Base-by-base conservation (phyloP, 768 basidiomycete species). In the Glaciozyma antarctica region DNA sequence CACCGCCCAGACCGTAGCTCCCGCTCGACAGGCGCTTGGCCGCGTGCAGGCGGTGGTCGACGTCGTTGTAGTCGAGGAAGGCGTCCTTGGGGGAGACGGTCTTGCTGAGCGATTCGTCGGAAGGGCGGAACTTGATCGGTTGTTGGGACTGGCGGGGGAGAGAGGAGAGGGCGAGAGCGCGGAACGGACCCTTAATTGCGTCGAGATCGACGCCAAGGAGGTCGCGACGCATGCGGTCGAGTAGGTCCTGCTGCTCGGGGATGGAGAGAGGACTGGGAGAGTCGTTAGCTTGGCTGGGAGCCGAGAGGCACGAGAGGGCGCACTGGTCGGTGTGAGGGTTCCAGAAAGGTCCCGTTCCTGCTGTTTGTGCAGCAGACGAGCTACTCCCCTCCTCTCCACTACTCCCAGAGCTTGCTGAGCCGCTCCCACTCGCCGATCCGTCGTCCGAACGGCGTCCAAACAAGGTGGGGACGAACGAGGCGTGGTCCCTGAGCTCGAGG, bases 81-180 rank as follows among this genome's bases (percentile, higher is more conserved):
- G 68, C 68, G 32, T 70, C 68, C 30, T 70, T 59, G 34, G 68
- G 68, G 10, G 55, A 58, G 56, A 70, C 62, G 32, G 68, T 70
- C 5, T 57, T 63, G 21, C 64, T 57, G 13, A 60, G 38, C 26
- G 61, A 43, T 10, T 28, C 28, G 22, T 26, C 16, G 38, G 38
- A 41, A 10, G 38, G 38, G 38, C 13, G 38, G 10, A 41, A 13
- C 21, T 55, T 30, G 34, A 52, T 38, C 32, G 56, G 58, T 17
- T 5, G 12, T 22, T 49, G 55, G 8, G 26, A 43, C 41, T 24
- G 59, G 19, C 55, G 21, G 47, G 47, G 22, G 34, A 26, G 12
- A 28, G 26, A 38, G 1, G 55, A 62, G 24, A 69, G 51, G 2
- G 67, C 67, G 30, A 69, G 64, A 0, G 67, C 67, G 28, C 67